phyloP scores from a whole-genome alignment of 768 basidiomycete species.

The Lactarius hengduanensis region DNA sequence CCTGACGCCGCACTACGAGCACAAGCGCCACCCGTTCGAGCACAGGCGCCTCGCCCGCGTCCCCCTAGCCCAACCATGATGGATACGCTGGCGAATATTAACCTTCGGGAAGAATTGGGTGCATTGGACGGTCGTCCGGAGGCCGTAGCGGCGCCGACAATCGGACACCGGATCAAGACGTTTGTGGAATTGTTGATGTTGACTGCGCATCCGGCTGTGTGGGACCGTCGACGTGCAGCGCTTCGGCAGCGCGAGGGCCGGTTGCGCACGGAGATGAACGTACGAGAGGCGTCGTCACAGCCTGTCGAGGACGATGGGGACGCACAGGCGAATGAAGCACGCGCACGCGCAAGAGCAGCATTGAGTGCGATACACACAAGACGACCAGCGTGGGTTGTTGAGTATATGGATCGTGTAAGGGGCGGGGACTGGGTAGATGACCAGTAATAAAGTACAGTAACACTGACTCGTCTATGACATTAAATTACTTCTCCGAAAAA shows the following conservation, averaged over 20 bases:
- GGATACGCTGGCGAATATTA: constrained; percentile 21
- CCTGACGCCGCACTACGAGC: constrained; percentile 11
- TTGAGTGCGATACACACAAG: constrained; percentile 4
- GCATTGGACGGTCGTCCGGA: constrained; percentile 17
- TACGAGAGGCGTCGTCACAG: background rate
- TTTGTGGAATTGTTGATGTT: constrained; percentile 23
- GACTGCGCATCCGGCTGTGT: constrained; percentile 28
- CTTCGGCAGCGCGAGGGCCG: constrained; percentile 28
- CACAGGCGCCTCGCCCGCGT: constrained; percentile 1
- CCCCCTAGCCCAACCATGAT: constrained; percentile 14
- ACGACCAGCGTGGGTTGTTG: constrained; percentile 20
- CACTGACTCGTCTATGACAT: background rate
- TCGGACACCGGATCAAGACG: constrained; percentile 23
- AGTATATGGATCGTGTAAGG: constrained; percentile 24
- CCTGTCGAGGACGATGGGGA: constrained; percentile 10
- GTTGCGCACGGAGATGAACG: constrained; percentile 23
- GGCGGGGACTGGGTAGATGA: constrained; percentile 28
- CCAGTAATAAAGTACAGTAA: constrained; percentile 5
- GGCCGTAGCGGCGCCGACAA: constrained; percentile 8
- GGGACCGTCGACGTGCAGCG: constrained; percentile 28
- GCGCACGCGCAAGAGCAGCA: background rate
- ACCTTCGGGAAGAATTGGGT: constrained; percentile 18
- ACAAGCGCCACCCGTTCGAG: constrained; percentile 1
- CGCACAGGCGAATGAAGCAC: constrained; percentile 6
- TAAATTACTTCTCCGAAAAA: background rate